phyloP scores from a whole-genome alignment of 305 asterid species.

The Fraxinus sp. region DNA sequence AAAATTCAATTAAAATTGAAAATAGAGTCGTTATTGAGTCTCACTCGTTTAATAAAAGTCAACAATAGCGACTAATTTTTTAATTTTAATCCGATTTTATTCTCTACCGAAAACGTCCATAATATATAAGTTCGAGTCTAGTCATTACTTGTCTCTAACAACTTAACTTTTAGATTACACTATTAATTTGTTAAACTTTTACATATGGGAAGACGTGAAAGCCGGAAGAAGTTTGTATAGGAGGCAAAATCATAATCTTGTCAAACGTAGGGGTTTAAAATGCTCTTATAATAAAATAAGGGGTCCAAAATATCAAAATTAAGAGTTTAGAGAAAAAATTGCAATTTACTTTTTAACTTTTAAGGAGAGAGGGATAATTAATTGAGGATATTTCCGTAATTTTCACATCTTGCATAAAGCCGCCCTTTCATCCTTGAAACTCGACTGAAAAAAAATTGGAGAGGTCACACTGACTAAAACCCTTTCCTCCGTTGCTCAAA shows the following conservation, averaged over 20 bases:
- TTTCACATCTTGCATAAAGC: neutral
- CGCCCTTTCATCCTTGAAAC: neutral
- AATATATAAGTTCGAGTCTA: too few species aligned
- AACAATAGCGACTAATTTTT: too few species aligned
- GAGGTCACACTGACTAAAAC: neutral
- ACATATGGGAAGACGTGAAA: neutral
- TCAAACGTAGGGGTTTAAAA: neutral
- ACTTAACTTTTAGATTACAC: neutral
- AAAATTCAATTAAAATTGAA: too few species aligned
- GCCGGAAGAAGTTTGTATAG: neutral
- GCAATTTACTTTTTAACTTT: neutral
- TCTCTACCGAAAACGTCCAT: too few species aligned
- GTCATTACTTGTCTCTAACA: neutral
- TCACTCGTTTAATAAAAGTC: too few species aligned
- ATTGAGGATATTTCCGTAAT: slow-evolving; percentile 5
- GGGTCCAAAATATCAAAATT: neutral
- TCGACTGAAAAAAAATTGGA: neutral
- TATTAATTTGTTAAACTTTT: neutral
- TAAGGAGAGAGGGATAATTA: neutral
- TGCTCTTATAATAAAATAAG: neutral
- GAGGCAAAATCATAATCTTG: neutral
- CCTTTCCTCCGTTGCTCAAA: neutral
- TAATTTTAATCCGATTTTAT: too few species aligned
- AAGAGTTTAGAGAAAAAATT: neutral
- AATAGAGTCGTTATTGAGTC: too few species aligned